Evolutionary conservation across 1,284 basidiomycete species (phyloP), one percentile per base, ranked within the genome.

Genomic region (Coniferiporia weirii): DNA sequence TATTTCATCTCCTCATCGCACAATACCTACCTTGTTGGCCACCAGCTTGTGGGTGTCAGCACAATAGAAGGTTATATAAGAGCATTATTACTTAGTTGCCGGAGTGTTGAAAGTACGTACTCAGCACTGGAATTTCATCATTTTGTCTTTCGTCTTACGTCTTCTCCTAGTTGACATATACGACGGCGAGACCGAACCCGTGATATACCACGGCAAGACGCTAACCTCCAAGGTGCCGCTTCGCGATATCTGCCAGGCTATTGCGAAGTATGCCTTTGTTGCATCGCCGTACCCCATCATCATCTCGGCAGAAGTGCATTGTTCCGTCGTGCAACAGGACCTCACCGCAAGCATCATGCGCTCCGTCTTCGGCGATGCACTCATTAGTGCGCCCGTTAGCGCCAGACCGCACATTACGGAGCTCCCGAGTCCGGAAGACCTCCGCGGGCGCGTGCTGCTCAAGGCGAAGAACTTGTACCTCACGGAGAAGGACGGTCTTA

Each of bases 31-130:
- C 85, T 99, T 4, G 87, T 98, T 10, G 95, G 95, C 0, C 85
- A 94, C 65, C 97, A 99, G 69, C 86, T 97, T 59, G 84, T 95
- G 8, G 96, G 97, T 2, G 87, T 90, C 56, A 95, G 92, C 63
- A 98, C 96, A 0, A 87, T 96, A 44, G 96, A 98, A 68, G 96
- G 96, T 0, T 99, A 98, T 69, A 94, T 98, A 62, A 83, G 96
- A 0, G 95, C 95, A 0, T 76, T 99, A 46, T 77, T 97, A 52
- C 90, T 91, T 59, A 89, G 93, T 34, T 98, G 95, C 66, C 83
- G 96, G 17, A 93, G 90, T 60, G 96, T 99, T 38, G 94, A 98
- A 72, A 72, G 94, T 94, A 66, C 66, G 90, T 80, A 40, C 34
- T 45, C 43, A 13, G 3, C 48, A 52, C 3, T n/a, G 13, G 15